Base-by-base conservation (phyloP, 306 rosid species). In the Myrica gale region DNA sequence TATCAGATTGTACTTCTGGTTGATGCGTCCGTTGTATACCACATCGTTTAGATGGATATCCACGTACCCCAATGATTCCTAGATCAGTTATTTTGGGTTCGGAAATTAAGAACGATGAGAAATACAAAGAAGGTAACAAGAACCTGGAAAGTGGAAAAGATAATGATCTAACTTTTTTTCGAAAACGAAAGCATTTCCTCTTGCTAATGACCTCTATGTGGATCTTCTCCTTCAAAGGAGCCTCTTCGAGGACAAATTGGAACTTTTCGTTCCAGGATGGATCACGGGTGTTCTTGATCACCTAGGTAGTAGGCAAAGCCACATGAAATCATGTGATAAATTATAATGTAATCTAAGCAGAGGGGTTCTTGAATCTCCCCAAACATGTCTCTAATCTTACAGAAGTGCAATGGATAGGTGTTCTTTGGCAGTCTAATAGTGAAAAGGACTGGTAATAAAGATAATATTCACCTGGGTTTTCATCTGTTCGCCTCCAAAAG, bases 181-280 rank as follows among this genome's bases (percentile, higher is more conserved):
- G 53, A 1, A 81, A 66, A 66, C 76, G 43, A 39, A 74, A 39
- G n/a, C 55, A 47, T 68, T 5, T 32, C 10, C 56, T 43, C 72
- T 52, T 77, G 42, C 82, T 73, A 65, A 42, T 77, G 23, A 82
- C 79, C 51, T 77, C 85, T 17, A 73, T 73, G 9, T 71, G 84
- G 6, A 76, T 72, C 57, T 66, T 81, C 45, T 81, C 78, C 66
- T 77, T 77, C 0, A 58, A 1, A n/a, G 82, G 72, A 69, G 76
- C 72, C 58, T 82, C 79, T 68, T 77, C 82, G 3, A 81, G 26
- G 52, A 73, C 61, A 77, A 72, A 81, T 57, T 81, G 85, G 55
- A 76, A 76, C 62, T 76, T 81, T 55, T 76, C 81, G 5, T 76
- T 77, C 85, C 85, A 81, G 52, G 48, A 52, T 7, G 85, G 85